Conservation (phyloP, 139 green algal species). For the Gonium pectorale region DNA sequence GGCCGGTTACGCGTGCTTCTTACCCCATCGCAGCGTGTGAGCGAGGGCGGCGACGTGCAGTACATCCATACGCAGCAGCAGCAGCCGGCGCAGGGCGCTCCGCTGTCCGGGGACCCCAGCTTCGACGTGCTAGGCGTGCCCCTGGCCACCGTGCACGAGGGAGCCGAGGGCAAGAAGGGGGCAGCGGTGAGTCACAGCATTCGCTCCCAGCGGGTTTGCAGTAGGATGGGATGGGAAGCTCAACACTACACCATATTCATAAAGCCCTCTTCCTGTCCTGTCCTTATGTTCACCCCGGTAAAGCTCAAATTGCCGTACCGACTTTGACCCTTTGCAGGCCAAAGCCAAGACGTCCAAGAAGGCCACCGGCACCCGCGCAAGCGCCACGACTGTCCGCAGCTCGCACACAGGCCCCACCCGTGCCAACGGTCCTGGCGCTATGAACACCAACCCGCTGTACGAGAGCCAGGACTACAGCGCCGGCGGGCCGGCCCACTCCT, state of each 20-base stretch:
- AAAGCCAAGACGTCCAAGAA: slow-evolving; percentile 36
- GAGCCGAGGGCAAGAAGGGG: slow-evolving; percentile 35
- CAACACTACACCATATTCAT: too few relatives aligned
- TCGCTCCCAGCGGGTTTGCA: too few relatives aligned
- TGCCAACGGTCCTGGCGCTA: background rate
- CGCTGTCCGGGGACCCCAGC: slow-evolving; percentile 4
- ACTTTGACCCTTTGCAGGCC: background rate
- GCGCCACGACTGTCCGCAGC: background rate
- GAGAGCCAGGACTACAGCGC: slow-evolving; percentile 24
- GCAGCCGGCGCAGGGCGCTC: background rate
- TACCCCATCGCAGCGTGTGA: slow-evolving; percentile 21
- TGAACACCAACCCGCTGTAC: slow-evolving; percentile 55
- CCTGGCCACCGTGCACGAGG: slow-evolving; percentile 44
- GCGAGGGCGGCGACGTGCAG: slow-evolving; percentile 17
- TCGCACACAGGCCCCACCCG: background rate
- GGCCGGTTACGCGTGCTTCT: too few relatives aligned
- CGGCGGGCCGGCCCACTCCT: background rate
- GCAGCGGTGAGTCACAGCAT: slow-evolving; percentile 21
- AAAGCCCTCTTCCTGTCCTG: too few relatives aligned
- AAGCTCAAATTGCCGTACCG: background rate
- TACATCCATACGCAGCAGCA: background rate
- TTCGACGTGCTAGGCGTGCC: slow-evolving; percentile 26
- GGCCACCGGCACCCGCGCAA: background rate
- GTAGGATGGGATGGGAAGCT: too few relatives aligned
- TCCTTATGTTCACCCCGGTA: too few relatives aligned